Evolutionary conservation across 331 rosid species (phyloP).

Genomic region (Pyrus hybrid): DNA sequence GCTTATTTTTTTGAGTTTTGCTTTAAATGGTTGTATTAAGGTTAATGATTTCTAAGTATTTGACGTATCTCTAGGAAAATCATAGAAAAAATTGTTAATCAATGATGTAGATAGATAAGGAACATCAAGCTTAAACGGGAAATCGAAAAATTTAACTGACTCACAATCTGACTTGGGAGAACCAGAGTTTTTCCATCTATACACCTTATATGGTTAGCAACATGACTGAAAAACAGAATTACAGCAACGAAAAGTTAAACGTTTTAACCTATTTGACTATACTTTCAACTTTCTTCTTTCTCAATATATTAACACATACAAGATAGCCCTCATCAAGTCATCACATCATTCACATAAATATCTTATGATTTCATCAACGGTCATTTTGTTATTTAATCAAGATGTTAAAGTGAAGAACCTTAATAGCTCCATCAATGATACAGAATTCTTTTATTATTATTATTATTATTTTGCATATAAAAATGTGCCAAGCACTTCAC

Average conservation of each 20-base stretch:
- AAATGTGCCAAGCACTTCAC: neutral
- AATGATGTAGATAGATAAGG: neutral
- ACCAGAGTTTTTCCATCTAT: constrained; percentile 43
- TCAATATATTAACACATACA: neutral
- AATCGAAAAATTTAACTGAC: constrained; percentile 16
- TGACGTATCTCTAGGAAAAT: constrained; percentile 36
- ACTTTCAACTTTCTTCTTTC: neutral
- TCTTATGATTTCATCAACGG: neutral
- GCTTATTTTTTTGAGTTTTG: too few species aligned
- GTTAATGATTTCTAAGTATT: too few species aligned
- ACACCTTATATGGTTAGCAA: constrained; percentile 37
- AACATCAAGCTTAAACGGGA: constrained; percentile 6
- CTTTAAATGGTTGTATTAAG: too few species aligned
- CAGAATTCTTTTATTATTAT: neutral
- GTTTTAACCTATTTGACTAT: neutral
- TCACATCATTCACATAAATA: neutral
- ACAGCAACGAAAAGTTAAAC: neutral
- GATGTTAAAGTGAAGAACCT: neutral
- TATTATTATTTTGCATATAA: neutral
- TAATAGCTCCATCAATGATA: neutral
- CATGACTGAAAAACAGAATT: neutral
- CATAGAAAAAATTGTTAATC: neutral
- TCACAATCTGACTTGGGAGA: constrained; percentile 48
- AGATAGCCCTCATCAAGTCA: neutral
- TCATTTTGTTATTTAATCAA: neutral